Evolutionary conservation across 177 flowering plant species (phyloP).

Genomic region (Tripterygium wilfordii): DNA sequence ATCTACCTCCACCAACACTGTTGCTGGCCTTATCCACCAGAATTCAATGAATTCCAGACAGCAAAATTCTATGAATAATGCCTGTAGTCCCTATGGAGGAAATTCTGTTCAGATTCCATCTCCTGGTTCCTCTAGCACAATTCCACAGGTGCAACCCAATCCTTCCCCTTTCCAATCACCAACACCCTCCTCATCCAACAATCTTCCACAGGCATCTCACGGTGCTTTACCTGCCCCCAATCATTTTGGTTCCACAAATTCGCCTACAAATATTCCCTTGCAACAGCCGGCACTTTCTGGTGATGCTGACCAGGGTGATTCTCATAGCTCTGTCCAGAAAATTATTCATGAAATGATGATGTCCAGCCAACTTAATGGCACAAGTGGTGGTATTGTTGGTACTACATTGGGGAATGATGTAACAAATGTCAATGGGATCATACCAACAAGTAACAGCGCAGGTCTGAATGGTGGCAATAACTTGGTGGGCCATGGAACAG

Average conservation of each 20-base stretch:
- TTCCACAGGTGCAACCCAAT: conserved; percentile 55
- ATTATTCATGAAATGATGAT: conserved; percentile 83
- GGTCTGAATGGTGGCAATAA: conserved; percentile 40
- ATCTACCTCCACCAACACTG: conserved; percentile 39
- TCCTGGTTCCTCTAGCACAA: conserved; percentile 57
- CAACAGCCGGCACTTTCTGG: conserved; percentile 53
- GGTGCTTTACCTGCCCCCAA: conserved; percentile 33
- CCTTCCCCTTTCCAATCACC: conserved; percentile 71
- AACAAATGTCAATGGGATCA: conserved; percentile 57
- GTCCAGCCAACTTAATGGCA: conserved; percentile 53
- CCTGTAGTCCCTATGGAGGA: conserved; percentile 67
- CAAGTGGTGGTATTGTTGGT: conserved; percentile 50
- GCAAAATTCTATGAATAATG: conserved; percentile 39
- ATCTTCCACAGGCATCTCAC: conserved; percentile 48
- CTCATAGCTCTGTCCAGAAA: conserved; percentile 94
- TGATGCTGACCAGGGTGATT: conserved; percentile 65
- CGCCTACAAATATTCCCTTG: conserved; percentile 59
- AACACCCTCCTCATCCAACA: conserved; percentile 69
- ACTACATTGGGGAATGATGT: conserved; percentile 54
- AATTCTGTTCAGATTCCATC: conserved; percentile 58
- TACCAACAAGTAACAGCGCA: conserved; percentile 27
- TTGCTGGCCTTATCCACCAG: conserved; percentile 72
- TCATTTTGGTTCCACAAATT: conserved; percentile 57
- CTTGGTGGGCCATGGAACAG: conserved; percentile 51
- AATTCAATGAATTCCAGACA: conserved; percentile 67